These are phyloP conservation scores for Aphanocladium album DNA, from an alignment of 2,329 filamentous ascomycete genomes.

Conservation along the genomic window DNA sequence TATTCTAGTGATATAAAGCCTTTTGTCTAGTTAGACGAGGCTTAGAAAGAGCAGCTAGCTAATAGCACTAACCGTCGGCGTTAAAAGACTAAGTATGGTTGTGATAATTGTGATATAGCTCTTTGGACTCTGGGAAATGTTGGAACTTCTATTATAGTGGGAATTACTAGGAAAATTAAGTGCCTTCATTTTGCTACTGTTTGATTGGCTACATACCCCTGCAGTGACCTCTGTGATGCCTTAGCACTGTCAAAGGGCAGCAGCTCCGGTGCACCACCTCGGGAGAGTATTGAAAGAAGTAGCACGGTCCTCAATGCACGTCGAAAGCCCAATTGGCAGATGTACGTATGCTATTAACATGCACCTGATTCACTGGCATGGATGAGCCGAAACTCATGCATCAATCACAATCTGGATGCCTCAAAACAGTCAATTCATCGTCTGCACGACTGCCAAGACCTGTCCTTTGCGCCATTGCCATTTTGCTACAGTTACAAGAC, in stretches of 20 bases:
- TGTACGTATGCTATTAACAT: too few relatives aligned
- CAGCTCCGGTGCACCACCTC: too few relatives aligned
- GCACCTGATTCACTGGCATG: too few relatives aligned
- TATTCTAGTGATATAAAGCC: neutral
- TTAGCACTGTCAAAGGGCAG: too few relatives aligned
- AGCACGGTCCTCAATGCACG: too few relatives aligned
- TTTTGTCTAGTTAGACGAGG: neutral
- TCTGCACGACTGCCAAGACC: neutral
- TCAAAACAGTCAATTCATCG: neutral
- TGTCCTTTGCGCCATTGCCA: neutral
- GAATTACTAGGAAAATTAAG: neutral
- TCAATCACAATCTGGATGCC: too few relatives aligned
- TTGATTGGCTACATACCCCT: slow-evolving; percentile 20
- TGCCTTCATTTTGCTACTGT: neutral
- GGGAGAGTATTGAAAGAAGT: too few relatives aligned
- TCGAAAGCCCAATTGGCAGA: too few relatives aligned
- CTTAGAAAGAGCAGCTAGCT: neutral
- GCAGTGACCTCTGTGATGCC: too few relatives aligned
- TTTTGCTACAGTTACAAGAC: neutral
- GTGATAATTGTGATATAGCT: neutral
- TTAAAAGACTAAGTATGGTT: too few relatives aligned
- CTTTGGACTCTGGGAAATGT: neutral
- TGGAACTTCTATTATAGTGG: neutral
- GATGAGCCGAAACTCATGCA: too few relatives aligned
- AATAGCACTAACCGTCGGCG: neutral